These are phyloP conservation scores for Barnettozyma wickerhamii DNA, from an alignment of 805 yeast species.

Conservation along the genomic window DNA sequence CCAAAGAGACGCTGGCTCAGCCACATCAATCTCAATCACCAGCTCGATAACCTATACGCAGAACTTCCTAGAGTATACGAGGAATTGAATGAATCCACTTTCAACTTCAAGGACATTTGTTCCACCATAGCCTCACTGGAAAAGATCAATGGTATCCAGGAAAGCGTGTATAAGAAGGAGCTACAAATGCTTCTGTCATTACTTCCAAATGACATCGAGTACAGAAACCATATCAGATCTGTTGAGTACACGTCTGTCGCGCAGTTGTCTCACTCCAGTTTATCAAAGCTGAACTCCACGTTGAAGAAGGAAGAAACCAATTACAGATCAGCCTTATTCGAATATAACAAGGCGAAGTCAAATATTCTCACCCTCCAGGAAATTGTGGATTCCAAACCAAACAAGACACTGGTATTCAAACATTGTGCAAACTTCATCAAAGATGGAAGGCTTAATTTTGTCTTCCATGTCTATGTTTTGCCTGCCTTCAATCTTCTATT, in stretches of 20 bases:
- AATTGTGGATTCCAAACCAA: slow-evolving; percentile 38
- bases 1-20: slow-evolving; percentile 47
- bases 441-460: slow-evolving; percentile 39
- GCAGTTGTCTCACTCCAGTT: slow-evolving; percentile 33
- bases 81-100: slow-evolving; percentile 55
- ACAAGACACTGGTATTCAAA: slow-evolving; percentile 30
- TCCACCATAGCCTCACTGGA: slow-evolving; percentile 52
- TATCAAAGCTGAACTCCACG: slow-evolving; percentile 47
- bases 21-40: slow-evolving; percentile 30
- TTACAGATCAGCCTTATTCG: slow-evolving; percentile 50
- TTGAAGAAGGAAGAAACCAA: slow-evolving; percentile 50
- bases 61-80: slow-evolving; percentile 58
- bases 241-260: slow-evolving; percentile 20
- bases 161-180: slow-evolving; percentile 17
- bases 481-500: slow-evolving; percentile 43
- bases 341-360: slow-evolving; percentile 46
- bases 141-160: slow-evolving; percentile 16
- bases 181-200: slow-evolving; percentile 8
- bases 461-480: slow-evolving; percentile 36
- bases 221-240: slow-evolving; percentile 23
- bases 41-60: slow-evolving; percentile 39
- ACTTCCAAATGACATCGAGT: slow-evolving; percentile 18
- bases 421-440: slow-evolving; percentile 23
- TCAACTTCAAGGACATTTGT: slow-evolving; percentile 58
- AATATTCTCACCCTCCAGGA: slow-evolving; percentile 56